Percentiles rank a stretch among this genome's conserved stretches.
Conservation (phyloP, 768 basidiomycete genomes). For the Arthromyces matolae region DNA sequence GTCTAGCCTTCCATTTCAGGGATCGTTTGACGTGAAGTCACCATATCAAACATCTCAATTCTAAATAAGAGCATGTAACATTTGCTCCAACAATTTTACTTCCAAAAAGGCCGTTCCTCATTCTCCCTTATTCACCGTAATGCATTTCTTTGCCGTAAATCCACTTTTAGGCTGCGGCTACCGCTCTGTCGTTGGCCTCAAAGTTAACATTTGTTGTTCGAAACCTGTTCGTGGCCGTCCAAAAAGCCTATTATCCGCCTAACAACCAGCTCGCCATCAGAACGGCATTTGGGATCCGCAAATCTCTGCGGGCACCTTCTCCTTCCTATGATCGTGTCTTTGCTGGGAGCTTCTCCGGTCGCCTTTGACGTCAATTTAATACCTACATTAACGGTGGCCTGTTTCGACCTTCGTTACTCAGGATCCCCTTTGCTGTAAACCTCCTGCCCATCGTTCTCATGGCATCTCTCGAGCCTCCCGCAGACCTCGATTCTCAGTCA, state of each 20-base stretch:
- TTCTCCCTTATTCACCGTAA: background rate
- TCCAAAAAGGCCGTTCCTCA: conserved; percentile 3
- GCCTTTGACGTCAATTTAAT: conserved; percentile 44
- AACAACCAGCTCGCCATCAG: conserved; percentile 36
- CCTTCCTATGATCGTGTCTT: conserved; percentile 27
- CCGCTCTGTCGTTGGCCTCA: background rate
- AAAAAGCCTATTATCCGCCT: conserved; percentile 32
- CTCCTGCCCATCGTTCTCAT: conserved; percentile 30
- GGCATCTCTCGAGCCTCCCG: conserved; percentile 21
- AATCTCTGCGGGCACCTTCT: conserved; percentile 30
- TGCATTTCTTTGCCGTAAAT: background rate
- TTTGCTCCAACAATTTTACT: conserved; percentile 10
- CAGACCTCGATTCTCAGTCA: conserved; percentile 24
- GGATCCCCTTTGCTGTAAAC: conserved; percentile 32
- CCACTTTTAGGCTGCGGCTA: background rate
- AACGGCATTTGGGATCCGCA: conserved; percentile 41
- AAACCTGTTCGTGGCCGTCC: conserved; percentile 14
- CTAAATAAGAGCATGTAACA: conserved; percentile 14
- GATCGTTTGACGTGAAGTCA: conserved; percentile 19
- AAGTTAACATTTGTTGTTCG: background rate
- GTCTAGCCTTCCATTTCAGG: conserved; percentile 7
- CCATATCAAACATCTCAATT: conserved; percentile 17
- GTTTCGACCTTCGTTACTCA: conserved; percentile 29
- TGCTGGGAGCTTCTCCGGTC: conserved; percentile 28
- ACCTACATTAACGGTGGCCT: conserved; percentile 33